Evolutionary conservation across 202 grass and related monocot genomes (phyloP).

Genomic region (Zoysia matrella): DNA sequence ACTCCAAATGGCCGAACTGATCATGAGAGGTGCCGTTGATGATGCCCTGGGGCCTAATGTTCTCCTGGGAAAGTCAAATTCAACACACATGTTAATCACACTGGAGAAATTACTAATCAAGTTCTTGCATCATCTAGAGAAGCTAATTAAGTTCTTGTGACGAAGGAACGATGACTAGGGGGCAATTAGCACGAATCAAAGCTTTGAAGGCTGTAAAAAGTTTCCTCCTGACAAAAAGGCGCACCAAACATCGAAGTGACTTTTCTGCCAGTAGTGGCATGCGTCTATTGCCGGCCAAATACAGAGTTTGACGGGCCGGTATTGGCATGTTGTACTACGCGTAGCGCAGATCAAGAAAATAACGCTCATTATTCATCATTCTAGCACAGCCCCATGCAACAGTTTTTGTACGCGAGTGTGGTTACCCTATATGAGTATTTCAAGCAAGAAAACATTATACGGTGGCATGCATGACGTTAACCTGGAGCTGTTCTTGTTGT

Average conservation of each 20-base stretch:
- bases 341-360: neutral
- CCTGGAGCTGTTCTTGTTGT: constrained; percentile 72
- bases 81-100: neutral
- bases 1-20: constrained; percentile 39
- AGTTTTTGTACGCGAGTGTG: neutral
- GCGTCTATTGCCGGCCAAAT: neutral
- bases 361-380: neutral
- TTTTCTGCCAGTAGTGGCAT: constrained; percentile 15
- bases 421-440: too few relatives aligned
- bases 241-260: constrained; percentile 38
- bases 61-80: constrained; percentile 33
- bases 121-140: too few relatives aligned
- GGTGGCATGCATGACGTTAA: constrained; percentile 20
- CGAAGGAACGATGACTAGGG: neutral
- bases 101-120: neutral
- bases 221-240: constrained; percentile 10
- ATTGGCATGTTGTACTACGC: constrained; percentile 8
- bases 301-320: constrained; percentile 6
- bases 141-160: neutral
- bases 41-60: constrained; percentile 20
- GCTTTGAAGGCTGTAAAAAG: neutral
- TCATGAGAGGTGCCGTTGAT: constrained; percentile 33
- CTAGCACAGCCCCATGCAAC: constrained; percentile 4
- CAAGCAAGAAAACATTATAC: too few relatives aligned
- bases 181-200: too few relatives aligned